Base-by-base conservation (phyloP, 1,139 yeast species). In the Debaryomycetaceae sp. region DNA sequence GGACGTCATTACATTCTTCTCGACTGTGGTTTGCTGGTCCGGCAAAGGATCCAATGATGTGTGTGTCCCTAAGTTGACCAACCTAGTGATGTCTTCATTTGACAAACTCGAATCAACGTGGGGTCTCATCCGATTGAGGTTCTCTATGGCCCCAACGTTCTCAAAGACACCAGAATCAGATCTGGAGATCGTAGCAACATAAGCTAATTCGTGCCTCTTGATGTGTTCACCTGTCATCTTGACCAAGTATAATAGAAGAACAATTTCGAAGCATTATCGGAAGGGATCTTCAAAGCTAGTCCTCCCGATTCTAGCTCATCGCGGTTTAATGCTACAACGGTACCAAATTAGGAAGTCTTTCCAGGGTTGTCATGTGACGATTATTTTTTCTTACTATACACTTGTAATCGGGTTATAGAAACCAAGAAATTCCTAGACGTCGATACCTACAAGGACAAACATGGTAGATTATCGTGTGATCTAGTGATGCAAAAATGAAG, bases 91-190 rank as follows among this genome's bases (percentile, higher is more conserved):
- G 33, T 53, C 47, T n/a, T 46, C 47, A 43, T 48, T 53, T 14
- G 58, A 54, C 6, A 42, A 42, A 33, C 56, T 41, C 3, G 49
- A 37, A 23, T 47, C 49, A 8, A 55, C 37, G 17, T 47, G 36
- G 9, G 58, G 56, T 13, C 57, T 41, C 33, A 37, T 23, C n/a
- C 14, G 11, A 9, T 34, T 34, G 4, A 34, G 8, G 22, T 34
- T 34, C 8, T 34, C 36, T 7, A 34, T 17, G 8, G 22, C 17
- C 13, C 23, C 36, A 34, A 34, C 23, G 17, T 34, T 13, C 17
- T 34, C 36, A n/a, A 34, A 34, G 13, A 34, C 23, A 27, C 31
- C 31, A 0, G 54, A 49, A 38, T 50, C 48, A 24, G 49, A 48
- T 33, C 55, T 42, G 37, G 37, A 40, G 22, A 50, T 24, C 5